Conservation (phyloP, 495 filamentous ascomycete species). For the Penicillium soppii region DNA sequence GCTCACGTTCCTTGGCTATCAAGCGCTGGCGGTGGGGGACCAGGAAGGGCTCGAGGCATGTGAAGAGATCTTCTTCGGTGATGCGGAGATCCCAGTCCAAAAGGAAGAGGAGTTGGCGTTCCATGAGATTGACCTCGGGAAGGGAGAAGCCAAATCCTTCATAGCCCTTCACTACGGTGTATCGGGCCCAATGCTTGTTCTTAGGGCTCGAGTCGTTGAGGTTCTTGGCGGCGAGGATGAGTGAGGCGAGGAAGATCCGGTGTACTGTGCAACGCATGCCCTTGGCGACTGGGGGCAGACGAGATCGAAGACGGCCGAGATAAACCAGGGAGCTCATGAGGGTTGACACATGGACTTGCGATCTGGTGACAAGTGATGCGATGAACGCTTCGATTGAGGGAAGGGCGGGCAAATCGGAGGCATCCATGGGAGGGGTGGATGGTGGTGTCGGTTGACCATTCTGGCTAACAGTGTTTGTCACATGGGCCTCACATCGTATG, state of each 20-base stretch:
- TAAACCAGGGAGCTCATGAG: slow-evolving; percentile 97
- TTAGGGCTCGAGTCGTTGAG: slow-evolving; percentile 91
- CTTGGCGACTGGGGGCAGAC: slow-evolving; percentile 91
- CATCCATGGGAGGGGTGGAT: slow-evolving; percentile 61
- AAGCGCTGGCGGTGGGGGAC: slow-evolving; percentile 67
- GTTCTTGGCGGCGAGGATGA: slow-evolving; percentile 79
- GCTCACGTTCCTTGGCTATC: slow-evolving; percentile 27
- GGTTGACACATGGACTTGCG: slow-evolving; percentile 95
- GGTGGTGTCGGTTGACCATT: slow-evolving; percentile 67
- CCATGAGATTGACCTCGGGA: slow-evolving; percentile 97
- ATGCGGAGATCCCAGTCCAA: slow-evolving; percentile 92
- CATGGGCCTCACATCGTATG: slow-evolving; percentile 79
- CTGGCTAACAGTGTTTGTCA: slow-evolving; percentile 46
- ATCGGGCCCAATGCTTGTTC: slow-evolving; percentile 99
- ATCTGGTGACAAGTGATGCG: slow-evolving; percentile 80
- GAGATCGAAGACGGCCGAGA: slow-evolving; percentile 75
- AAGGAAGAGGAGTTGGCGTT: slow-evolving; percentile 92
- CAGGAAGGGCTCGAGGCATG: slow-evolving; percentile 84
- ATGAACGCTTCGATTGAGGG: slow-evolving; percentile 90
- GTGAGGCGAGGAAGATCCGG: slow-evolving; percentile 76
- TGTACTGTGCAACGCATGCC: slow-evolving; percentile 97
- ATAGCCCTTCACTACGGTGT: slow-evolving; percentile 73
- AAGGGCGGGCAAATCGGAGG: slow-evolving; percentile 48
- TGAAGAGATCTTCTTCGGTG: slow-evolving; percentile 78
- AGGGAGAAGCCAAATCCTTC: slow-evolving; percentile 87